Evolutionary conservation across 2,329 filamentous ascomycete species (phyloP).

Genomic region (Sclerotinia spermophila): DNA sequence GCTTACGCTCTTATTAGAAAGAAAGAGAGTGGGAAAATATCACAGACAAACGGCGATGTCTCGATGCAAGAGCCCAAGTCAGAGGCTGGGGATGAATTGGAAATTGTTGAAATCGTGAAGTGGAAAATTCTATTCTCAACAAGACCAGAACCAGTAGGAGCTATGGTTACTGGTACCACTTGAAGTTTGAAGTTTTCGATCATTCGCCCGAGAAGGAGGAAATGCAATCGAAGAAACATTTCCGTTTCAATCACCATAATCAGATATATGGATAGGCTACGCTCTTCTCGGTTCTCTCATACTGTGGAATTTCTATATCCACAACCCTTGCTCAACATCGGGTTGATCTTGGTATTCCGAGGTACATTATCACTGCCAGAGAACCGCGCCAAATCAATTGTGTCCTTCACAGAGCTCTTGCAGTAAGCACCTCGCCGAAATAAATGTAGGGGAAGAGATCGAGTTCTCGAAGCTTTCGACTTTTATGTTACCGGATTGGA

Average conservation of each 20-base stretch:
- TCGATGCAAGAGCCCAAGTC: constrained; percentile 49
- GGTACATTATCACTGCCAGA: not conserved
- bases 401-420: not conserved
- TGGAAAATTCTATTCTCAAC: constrained; percentile 82
- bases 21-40: constrained; percentile 34
- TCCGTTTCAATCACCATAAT: not conserved
- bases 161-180: constrained; percentile 13
- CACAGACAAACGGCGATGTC: constrained; percentile 26
- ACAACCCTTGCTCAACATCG: too few relatives aligned
- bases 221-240: not conserved
- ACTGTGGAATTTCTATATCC: not conserved
- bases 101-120: constrained; percentile 83
- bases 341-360: not conserved
- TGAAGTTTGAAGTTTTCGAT: not conserved
- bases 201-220: too few relatives aligned
- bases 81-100: constrained; percentile 74
- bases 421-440: not conserved
- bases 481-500: not conserved
- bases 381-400: not conserved
- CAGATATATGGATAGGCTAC: not conserved
- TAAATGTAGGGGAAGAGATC: not conserved
- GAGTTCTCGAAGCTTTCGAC: not conserved
- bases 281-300: not conserved
- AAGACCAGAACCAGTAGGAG: constrained; percentile 78
- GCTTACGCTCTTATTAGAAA: constrained; percentile 75